Base-by-base conservation (phyloP, 2,329 filamentous ascomycete genomes). In the Tolypocladium ovalisporum region DNA sequence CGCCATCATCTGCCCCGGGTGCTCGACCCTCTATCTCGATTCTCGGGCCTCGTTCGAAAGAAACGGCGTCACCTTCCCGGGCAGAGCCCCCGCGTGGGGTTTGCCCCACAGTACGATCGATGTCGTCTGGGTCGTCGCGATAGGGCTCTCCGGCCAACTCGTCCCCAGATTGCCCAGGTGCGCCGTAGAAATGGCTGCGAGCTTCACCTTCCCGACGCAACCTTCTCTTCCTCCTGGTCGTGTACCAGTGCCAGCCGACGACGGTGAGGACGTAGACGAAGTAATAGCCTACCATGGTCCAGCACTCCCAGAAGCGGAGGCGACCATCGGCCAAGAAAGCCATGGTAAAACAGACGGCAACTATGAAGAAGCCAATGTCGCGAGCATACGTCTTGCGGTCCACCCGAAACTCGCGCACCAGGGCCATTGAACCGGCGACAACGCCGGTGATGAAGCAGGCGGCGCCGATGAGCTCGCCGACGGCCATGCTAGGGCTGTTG, bases 371-470 rank as follows among this genome's bases (percentile, higher is more conserved):
- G 58, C 85, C 82, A 13, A 97, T 88, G 67, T 99, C 94, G 62
- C 94, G 83, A 27, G 97, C 82, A 68, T 97, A 99, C 39, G 90
- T 94, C 71, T 88, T 89, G 65, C 86, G 87, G 56, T 90, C 89
- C 55, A 99, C 94, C 63, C 87, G 88, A 71, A 99, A 99, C 56
- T 96, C 94, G 62, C 90, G 83, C n/a, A 97, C 92, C 57, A 99
- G 74, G 17, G 93, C 94, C 94, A 99, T 99, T 57, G 91, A 96
- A 19, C 94, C 94, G 6, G 93, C 91, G 37, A 99, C 94, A 22
- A 99, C 93, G 1, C 92, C 89, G 1, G 92, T 95, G 71, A 99
- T 99, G 74, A 99, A 99, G 61, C 90, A 86, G 37, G 94, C 94
- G 13, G 94, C 94, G 37, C 94, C 94, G 56, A 99, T 90, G 54